A percentile compares a stretch with the other conserved stretches of the same genome.
Conservation (phyloP, 192 early-diverging fungal genomes). For the Pecoramyces ruminantium region DNA sequence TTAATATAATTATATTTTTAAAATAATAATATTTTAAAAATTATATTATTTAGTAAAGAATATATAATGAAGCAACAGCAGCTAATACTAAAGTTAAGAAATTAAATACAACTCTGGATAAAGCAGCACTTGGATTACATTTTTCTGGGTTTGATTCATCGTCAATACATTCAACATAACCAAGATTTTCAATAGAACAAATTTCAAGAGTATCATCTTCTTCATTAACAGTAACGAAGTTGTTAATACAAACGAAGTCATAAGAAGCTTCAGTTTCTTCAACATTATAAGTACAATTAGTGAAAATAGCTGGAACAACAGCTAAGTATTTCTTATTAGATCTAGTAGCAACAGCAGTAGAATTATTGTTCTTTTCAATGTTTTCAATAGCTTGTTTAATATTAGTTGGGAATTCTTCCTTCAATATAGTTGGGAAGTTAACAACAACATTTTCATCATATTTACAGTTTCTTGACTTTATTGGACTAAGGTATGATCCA, state of each 20-base stretch:
- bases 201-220: not conserved
- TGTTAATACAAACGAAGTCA: not conserved
- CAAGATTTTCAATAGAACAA: not conserved
- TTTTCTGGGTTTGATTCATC: not conserved
- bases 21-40: too few relatives aligned
- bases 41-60: not conserved
- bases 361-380: not conserved
- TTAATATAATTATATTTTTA: too few relatives aligned
- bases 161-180: not conserved
- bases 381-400: not conserved
- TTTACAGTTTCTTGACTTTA: not conserved
- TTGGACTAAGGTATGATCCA: not conserved
- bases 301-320: not conserved
- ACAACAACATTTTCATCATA: not conserved
- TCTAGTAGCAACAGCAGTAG: not conserved
- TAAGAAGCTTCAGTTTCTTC: not conserved
- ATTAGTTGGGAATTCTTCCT: not conserved
- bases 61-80: not conserved
- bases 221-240: not conserved
- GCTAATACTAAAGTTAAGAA: not conserved
- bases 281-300: not conserved
- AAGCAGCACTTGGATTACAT: not conserved
- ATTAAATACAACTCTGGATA: not conserved
- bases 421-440: not conserved
- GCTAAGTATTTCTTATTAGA: not conserved